Evolutionary conservation across 2,329 filamentous ascomycete genomes (phyloP), one percentile per base, ranked within the genome.

Genomic region (Trichophaea hybrida): DNA sequence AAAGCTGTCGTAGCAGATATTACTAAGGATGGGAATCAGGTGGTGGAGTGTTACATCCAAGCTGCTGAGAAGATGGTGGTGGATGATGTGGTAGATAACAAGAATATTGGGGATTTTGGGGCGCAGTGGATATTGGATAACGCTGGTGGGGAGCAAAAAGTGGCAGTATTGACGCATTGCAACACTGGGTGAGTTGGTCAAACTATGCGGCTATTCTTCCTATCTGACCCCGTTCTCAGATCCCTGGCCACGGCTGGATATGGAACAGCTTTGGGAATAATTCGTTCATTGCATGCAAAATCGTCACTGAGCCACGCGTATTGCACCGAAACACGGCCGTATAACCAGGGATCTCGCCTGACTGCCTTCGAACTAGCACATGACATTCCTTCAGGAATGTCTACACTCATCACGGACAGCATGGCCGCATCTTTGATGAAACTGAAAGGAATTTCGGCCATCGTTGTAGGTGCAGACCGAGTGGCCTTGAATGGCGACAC

Each of bases 241-340:
- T 96, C 91, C 17, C 82, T 98, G 37, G 93, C 93, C 32, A 98
- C 93, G 1, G 94, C 93, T 13, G 93, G 93, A n/a, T 94, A 97
- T 70, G 93, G 93, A 55, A 98, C 93, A 8, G 93, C 93, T 0
- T 77, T 98, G 2, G 93, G 93, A 24, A 93, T 98, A 55, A 89
- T 98, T 67, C 86, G 93, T 59, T 88, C 86, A 4, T 77, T 98
- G 4, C 80, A 87, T 69, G 74, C 80, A 10, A 77, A 77, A 59
- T 76, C 78, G 4, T 76, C 80, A 5, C 78, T 98, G 31, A 78
- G 82, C 63, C 90, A 89, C 69, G 91, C 89, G 43, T 98, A 88
- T 75, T 98, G 91, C 76, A 95, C 91, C 53, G 93, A 98, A 75
- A 98, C 93, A 2, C 81, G 93, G 37, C 93, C 93, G 0, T 98